A percentile compares a stretch with the other conserved stretches of the same genome.
phyloP scores from a whole-genome alignment of 2,329 filamentous ascomycete genomes.

The Cladosporium sp. region DNA sequence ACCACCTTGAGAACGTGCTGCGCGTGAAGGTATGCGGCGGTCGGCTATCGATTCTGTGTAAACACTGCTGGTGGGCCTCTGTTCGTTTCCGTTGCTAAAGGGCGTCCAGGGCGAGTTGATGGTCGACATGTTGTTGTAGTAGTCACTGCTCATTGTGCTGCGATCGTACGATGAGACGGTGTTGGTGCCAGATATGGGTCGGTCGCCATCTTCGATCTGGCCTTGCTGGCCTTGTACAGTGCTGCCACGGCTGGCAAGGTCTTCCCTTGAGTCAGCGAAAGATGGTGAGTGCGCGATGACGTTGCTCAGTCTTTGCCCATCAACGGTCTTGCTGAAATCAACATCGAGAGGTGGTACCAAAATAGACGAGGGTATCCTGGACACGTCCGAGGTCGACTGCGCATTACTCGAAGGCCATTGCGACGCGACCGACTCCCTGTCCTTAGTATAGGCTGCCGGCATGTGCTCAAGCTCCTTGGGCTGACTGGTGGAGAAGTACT shows the following conservation, averaged over 20 bases:
- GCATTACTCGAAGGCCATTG: constrained; percentile 11
- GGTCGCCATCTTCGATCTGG: constrained; percentile 32
- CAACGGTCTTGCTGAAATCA: constrained; percentile 48
- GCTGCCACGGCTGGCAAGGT: constrained; percentile 37
- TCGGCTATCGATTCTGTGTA: constrained; percentile 45
- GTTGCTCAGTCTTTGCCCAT: constrained; percentile 63
- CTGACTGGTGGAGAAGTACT: constrained; percentile 39
- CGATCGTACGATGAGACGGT: constrained; percentile 31
- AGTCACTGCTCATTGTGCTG: constrained; percentile 35
- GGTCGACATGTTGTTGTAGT: constrained; percentile 31
- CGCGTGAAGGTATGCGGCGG: constrained; percentile 44
- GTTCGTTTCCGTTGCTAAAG: constrained; percentile 26
- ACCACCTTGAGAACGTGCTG: constrained; percentile 48
- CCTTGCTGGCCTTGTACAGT: constrained; percentile 32
- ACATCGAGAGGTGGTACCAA: constrained; percentile 69
- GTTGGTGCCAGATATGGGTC: constrained; percentile 26
- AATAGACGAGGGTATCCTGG: constrained; percentile 55
- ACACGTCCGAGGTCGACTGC: constrained; percentile 20
- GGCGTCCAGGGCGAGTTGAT: constrained; percentile 36
- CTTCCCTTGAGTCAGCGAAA: constrained; percentile 58
- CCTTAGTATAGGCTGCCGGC: constrained; percentile 36
- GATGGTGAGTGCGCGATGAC: constrained; percentile 71
- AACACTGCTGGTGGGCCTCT: constrained; percentile 44
- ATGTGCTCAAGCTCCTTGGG: constrained; percentile 38
- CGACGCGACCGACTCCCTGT: constrained; percentile 47